These are phyloP conservation scores for Eragrostis tef DNA, from an alignment of 202 grass and related monocot species.

Conservation along the genomic window DNA sequence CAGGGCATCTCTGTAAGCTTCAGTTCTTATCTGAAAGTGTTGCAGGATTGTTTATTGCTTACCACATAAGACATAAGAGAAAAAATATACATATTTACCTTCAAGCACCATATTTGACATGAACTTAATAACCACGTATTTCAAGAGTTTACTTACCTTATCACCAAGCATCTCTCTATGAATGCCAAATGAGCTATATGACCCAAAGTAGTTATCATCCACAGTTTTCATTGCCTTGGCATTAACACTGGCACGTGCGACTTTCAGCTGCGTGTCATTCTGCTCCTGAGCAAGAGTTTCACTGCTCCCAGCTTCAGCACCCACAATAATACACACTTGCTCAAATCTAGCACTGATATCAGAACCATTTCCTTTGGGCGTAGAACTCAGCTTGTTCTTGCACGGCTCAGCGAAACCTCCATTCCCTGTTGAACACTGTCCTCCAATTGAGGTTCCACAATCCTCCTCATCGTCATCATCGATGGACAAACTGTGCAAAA, in stretches of 20 bases:
- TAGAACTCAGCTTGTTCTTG: conserved; percentile 5
- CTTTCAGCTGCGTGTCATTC: conserved; percentile 60
- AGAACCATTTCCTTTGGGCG: conserved; percentile 33
- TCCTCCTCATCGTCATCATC: conserved; percentile 60
- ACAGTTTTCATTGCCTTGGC: conserved; percentile 70
- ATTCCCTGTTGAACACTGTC: conserved; percentile 36
- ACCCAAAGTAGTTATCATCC: conserved; percentile 87
- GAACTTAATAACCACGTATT: conserved; percentile 1
- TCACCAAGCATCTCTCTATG: conserved; percentile 97
- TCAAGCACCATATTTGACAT: background rate
- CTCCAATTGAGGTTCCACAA: conserved; percentile 36
- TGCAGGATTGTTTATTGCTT: background rate
- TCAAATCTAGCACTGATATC: conserved; percentile 42
- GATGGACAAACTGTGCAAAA: conserved; percentile 77
- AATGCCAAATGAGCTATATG: conserved; percentile 89
- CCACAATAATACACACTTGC: conserved; percentile 45
- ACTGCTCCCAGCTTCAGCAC: conserved; percentile 13
- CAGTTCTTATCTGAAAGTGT: conserved; percentile 77
- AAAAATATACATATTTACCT: background rate
- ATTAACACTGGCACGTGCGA: conserved; percentile 56
- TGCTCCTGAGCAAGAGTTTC: conserved; percentile 33
- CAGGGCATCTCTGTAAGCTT: conserved; percentile 88
- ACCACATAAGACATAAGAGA: conserved; percentile 25
- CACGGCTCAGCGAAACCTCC: conserved; percentile 39
- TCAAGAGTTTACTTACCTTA: conserved; percentile 59